Conservation (phyloP, 305 asterid species). For the Solanum hybrid region DNA sequence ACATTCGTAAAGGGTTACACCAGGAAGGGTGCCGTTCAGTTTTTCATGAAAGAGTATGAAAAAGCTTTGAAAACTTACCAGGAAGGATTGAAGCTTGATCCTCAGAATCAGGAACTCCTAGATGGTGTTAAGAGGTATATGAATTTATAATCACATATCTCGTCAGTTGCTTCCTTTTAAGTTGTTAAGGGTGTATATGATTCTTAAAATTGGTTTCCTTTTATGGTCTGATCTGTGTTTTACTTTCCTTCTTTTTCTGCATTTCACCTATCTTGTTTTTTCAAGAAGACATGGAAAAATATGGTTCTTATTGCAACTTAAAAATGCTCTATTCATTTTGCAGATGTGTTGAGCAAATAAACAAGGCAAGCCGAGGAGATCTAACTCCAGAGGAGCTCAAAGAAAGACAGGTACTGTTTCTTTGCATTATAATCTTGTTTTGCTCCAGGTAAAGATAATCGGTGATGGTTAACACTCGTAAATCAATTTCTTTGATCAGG, state of each 20-base stretch:
- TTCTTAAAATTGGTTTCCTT: background rate
- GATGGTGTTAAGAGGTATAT: conserved; percentile 78
- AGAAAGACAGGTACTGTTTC: conserved; percentile 74
- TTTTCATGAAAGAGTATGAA: conserved; percentile 83
- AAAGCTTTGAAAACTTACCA: conserved; percentile 89
- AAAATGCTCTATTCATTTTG: background rate
- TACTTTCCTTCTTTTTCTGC: background rate
- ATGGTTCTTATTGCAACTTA: background rate
- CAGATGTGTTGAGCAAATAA: conserved; percentile 81
- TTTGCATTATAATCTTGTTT: background rate
- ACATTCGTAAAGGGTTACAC: conserved; percentile 81
- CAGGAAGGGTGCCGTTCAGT: conserved; percentile 79
- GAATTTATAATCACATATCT: background rate
- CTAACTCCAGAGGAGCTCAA: conserved; percentile 81
- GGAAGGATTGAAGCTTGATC: conserved; percentile 79
- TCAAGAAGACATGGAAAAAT: background rate
- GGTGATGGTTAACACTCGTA: too few species aligned
- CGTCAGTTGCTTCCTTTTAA: background rate
- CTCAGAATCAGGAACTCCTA: conserved; percentile 60
- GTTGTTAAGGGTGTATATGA: background rate
- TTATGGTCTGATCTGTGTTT: background rate
- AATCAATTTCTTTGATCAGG: too few species aligned
- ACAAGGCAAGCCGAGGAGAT: conserved; percentile 92
- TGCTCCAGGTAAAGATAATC: background rate
- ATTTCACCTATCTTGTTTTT: background rate